Conservation (phyloP, 225 moss, liverwort and hornwort genomes). For the Pseudoscleropodium purum region DNA sequence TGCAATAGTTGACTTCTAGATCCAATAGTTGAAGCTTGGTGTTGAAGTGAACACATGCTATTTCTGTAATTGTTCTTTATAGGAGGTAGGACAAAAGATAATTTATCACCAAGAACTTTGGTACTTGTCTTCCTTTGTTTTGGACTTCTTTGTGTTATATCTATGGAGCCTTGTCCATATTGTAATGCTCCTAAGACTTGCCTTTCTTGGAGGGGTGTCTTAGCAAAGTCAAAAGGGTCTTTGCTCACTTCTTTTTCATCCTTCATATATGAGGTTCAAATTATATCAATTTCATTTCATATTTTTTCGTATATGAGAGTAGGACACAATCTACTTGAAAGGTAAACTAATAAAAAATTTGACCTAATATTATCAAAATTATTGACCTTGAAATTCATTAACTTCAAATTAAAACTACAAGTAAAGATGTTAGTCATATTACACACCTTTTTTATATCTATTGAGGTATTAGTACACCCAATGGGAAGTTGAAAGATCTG, state of each 20-base stretch:
- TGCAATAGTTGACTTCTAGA: conserved; percentile 35
- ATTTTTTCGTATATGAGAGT: not conserved
- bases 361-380: not conserved
- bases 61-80: conserved; percentile 36
- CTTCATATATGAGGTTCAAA: conserved; percentile 2
- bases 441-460: not conserved
- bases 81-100: conserved; percentile 39
- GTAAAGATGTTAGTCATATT: not conserved
- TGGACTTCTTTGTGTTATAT: conserved; percentile 14
- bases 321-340: not conserved
- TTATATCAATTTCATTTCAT: not conserved
- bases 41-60: conserved; percentile 26
- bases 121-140: conserved; percentile 20
- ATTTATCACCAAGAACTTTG: conserved; percentile 26
- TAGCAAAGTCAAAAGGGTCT: conserved; percentile 30
- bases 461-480: not conserved
- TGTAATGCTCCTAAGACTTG: conserved; percentile 29
- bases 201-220: conserved; percentile 25
- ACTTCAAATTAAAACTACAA: not conserved
- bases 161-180: not conserved
- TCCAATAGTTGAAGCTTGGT: conserved; percentile 15
- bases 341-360: no score
- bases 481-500: conserved; percentile 53
- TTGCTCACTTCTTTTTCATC: conserved; percentile 40
- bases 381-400: not conserved